Percentiles rank a stretch among this genome's conserved stretches.
Conservation (phyloP, 2,329 filamentous ascomycete species). For the Scopulariopsis brevicaulis region DNA sequence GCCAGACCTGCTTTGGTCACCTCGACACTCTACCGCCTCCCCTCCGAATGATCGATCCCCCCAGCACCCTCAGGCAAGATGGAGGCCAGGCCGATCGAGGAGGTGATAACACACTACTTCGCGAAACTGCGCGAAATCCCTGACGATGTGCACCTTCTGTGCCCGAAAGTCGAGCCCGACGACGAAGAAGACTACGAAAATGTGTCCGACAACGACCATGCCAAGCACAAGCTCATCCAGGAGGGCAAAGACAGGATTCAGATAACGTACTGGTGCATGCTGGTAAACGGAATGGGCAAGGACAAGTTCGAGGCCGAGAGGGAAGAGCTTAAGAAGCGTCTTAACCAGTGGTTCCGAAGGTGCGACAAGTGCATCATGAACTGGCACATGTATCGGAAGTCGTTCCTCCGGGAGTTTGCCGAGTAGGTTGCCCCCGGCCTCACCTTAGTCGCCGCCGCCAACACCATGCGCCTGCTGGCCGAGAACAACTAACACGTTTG, state of each 20-base stretch:
- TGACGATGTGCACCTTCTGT: conserved; percentile 51
- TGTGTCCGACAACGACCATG: conserved; percentile 31
- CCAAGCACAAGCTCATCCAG: conserved; percentile 40
- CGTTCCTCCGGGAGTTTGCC: conserved; percentile 49
- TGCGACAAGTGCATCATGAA: conserved; percentile 63
- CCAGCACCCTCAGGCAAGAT: conserved; percentile 13
- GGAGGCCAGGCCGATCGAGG: conserved; percentile 20
- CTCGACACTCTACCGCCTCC: not conserved
- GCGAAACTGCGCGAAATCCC: conserved; percentile 31
- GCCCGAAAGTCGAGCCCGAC: conserved; percentile 50
- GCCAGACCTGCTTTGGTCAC: not conserved
- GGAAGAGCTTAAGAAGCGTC: conserved; percentile 42
- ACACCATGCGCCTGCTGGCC: not conserved
- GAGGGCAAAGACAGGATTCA: conserved; percentile 45
- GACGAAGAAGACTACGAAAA: conserved; percentile 49
- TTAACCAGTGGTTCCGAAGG: conserved; percentile 46
- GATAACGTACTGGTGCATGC: conserved; percentile 54
- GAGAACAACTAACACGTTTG: not conserved
- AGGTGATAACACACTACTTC: conserved; percentile 30
- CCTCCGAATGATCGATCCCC: not conserved
- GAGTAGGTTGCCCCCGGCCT: conserved; percentile 32
- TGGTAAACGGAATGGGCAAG: conserved; percentile 56
- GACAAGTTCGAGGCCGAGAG: conserved; percentile 49
- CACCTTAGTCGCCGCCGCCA: not conserved
- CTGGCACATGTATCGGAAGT: conserved; percentile 60